Base-by-base conservation (phyloP, 2,329 filamentous ascomycete genomes). In the Magnaporthiopsis incrustans region DNA sequence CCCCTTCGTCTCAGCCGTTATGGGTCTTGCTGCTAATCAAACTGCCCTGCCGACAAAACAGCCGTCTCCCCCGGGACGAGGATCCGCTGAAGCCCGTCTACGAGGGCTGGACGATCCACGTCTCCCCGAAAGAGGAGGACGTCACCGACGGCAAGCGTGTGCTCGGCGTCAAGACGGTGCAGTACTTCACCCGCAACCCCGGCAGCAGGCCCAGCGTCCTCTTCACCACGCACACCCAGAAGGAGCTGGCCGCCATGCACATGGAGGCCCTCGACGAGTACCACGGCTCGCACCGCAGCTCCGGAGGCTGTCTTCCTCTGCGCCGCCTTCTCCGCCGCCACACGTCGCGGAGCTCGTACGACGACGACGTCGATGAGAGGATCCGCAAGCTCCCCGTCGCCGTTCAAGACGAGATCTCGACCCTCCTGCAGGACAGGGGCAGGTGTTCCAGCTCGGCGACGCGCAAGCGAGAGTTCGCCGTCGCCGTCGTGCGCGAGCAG, bases 101-200 rank as follows among this genome's bases (percentile, higher is more conserved):
- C 53, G 72, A 73, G 61, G 71, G 68, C n/a, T 73, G 68, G 68
- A 67, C 65, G 18, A 59, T 73, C 27, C 64, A 64, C 60, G 58
- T 64, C 30, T 64, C 66, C 22, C 65, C 66, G 18, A 64, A 66
- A n/a, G 65, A 32, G 12, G 53, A 63, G 22, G 61, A 67, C 27
- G 26, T 59, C 12, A 27, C 65, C 4, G 60, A 64, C 8, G 65
- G 67, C n/a, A 60, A 26, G 25, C 69, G 66, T 8, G 56, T 69
- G 33, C 66, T 69, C 38, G 70, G 70, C 11, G 22, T 69, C 50
- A 63, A 66, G 15, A 22, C 59, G 22, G n/a, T 65, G 22, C 44
- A 68, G 38, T 12, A 65, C 6, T 65, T 66, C 32, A 59, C 67
- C 2, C 26, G 66, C 10, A 15, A 63, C 26, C 26, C 35, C 1